Conservation (phyloP, 1,284 basidiomycete genomes). For the Golubevia pallescens region DNA sequence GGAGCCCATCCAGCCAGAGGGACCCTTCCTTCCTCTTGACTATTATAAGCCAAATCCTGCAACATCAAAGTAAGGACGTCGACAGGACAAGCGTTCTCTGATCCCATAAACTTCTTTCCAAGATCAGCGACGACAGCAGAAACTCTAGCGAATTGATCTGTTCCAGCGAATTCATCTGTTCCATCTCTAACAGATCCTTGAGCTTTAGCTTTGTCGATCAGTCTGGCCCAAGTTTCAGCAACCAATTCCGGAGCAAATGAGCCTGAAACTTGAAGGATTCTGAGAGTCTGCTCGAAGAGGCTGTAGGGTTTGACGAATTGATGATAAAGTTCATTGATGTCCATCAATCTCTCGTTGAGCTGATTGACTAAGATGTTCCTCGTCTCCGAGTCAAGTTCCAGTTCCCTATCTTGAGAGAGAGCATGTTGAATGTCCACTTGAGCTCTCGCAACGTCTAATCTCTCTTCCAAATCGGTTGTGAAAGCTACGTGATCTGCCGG, state of each 20-base stretch:
- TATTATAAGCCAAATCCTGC: conserved; percentile 43
- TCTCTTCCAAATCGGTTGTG: conserved; percentile 89
- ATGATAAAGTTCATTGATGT: too few relatives aligned
- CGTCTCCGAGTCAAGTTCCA: too few relatives aligned
- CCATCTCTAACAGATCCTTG: conserved; percentile 4
- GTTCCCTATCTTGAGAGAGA: too few relatives aligned
- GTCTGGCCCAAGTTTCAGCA: too few relatives aligned
- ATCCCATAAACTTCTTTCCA: conserved; percentile 17
- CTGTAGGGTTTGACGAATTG: too few relatives aligned
- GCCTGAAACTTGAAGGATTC: too few relatives aligned
- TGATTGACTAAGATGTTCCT: too few relatives aligned
- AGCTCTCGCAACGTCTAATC: conserved; percentile 93
- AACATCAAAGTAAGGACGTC: conserved; percentile 45
- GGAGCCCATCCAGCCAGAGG: conserved; percentile 54
- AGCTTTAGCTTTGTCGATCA: neutral
- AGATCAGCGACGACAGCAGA: conserved; percentile 15
- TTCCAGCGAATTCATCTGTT: conserved; percentile 1
- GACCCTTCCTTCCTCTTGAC: conserved; percentile 12
- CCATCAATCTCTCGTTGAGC: too few relatives aligned
- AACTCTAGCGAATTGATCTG: conserved; percentile 12
- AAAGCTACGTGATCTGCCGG: conserved; percentile 85
- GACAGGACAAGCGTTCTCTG: conserved; percentile 51
- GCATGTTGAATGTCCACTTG: conserved; percentile 71
- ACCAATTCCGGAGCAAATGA: too few relatives aligned
- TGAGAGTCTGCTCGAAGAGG: too few relatives aligned